Evolutionary conservation across 78 protist species (phyloP).

Genomic region (Creolimax fragrantissima): DNA sequence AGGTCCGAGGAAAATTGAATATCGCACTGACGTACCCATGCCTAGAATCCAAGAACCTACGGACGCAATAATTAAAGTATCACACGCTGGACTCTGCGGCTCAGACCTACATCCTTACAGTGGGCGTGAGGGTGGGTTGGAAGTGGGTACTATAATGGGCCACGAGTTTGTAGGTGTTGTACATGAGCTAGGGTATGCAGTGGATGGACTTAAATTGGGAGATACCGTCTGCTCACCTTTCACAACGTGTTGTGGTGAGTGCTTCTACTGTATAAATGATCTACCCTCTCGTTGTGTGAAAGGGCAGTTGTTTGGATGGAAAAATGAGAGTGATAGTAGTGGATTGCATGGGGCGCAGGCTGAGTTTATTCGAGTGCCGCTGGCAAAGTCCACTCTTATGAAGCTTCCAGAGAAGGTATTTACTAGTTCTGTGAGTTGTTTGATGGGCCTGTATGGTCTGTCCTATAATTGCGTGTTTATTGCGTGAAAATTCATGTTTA

Average conservation of each 20-base stretch:
- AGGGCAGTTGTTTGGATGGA: conserved; percentile 7
- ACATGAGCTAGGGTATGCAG: neutral
- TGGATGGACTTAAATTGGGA: neutral
- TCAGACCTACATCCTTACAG: neutral
- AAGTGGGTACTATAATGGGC: neutral
- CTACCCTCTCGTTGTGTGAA: neutral
- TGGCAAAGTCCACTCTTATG: neutral
- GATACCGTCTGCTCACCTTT: neutral
- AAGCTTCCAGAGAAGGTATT: neutral
- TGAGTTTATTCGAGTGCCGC: neutral
- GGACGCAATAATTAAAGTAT: neutral
- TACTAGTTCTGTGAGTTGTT: no score
- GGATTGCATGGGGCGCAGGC: neutral
- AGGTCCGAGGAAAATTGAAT: neutral
- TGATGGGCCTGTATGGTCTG: no score
- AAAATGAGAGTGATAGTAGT: neutral
- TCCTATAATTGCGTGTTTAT: no score
- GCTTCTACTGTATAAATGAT: neutral
- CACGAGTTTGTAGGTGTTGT: neutral
- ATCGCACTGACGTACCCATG: neutral
- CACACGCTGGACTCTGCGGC: neutral
- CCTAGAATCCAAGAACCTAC: neutral
- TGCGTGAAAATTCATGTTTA: no score
- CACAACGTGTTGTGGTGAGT: neutral
- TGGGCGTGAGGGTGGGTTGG: neutral